Evolutionary conservation across 2,329 filamentous ascomycete species (phyloP), one percentile per base, ranked within the genome.

Genomic region (Trichoderma sp.): DNA sequence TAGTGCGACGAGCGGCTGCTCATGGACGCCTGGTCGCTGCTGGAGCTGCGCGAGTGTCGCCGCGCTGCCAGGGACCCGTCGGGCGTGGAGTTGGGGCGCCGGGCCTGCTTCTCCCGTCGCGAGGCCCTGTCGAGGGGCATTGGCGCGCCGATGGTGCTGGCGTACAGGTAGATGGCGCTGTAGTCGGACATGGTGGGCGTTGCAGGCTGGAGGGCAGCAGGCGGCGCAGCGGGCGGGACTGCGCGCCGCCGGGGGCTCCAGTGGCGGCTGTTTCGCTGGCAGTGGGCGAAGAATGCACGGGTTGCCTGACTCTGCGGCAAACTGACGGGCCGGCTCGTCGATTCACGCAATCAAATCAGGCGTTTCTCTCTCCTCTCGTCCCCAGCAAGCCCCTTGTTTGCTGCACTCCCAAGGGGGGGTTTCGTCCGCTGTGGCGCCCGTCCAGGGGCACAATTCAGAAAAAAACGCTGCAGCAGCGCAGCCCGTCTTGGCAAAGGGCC

Each of bases 1-100:
- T 75, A 71, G 69, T 74, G 69, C 21, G 74, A 75, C 21, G 72
- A 74, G 34, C 70, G 71, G 37, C 72, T 74, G 58, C 56, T 63
- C 43, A 28, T 63, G 37, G 39, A 43, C 39, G 39, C 68, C 24
- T 72, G 74, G 63, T 34, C 52, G 63, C 63, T 34, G 52, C 64
- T 69, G 54, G 67, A 69, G 60, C 67, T 69, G 43, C 67, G 55
- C 46, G 67, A 69, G 26, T 65, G 59, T 52, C 54, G 60, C 55
- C 32, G 30, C 30, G 54, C 56, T 18, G 63, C 49, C 26, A 28
- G 28, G 39, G 30, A 49, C 24, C 30, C 32, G 60, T 37, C 60
- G 32, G 55, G 65, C 34, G 63, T 58, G 32, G 71, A 69, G 16
- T 59, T 66, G 59, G 67, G 68, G 67, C 70, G 69, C 34, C 63